Evolutionary conservation across 1,284 basidiomycete genomes (phyloP), one percentile per base, ranked within the genome.

Genomic region (Trametes versicolor): DNA sequence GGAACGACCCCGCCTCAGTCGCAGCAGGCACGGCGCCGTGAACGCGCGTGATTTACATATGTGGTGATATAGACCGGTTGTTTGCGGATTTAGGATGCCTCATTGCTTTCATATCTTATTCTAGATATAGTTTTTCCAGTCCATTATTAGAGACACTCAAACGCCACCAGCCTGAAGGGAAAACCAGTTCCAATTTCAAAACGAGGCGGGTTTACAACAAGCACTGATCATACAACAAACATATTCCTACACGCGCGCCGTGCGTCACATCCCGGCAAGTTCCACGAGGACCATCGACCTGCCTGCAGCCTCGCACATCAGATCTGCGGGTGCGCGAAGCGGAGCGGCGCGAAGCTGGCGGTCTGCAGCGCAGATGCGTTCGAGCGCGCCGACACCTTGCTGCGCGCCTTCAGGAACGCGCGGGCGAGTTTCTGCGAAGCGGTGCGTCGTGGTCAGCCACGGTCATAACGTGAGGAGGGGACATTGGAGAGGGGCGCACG

Each of bases 371-470:
- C 29, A 8, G 29, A 32, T 3, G 70, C 66, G 56, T 70, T 69
- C 29, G 70, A 65, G 36, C 64, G 60, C 32, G 64, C 56, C 12
- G 67, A 59, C 15, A 68, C 69, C 49, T 39, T 56, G 41, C 50
- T 64, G 59, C 70, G 71, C 13, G 67, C 71, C 57, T 70, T 68
- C 29, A 72, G 56, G 64, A 72, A 72, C 34, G 65, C 63, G 27
- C 67, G 67, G 17, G 69, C 70, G 51, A 71, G 62, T 61, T 64
- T 62, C 72, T 73, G 61, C 15, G 17, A 17, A 41, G 15, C 43
- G 32, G n/a, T 12, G 6, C 49, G 21, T 4, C 45, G 17, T 39
- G 19, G 39, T 52, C 48, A 61, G 52, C 17, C 25, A 4, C 56
- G 19, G 39, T 36, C n/a, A n/a, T 36, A 7, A 10, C n/a, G 7